These are phyloP conservation scores for Trametes maxima DNA, from an alignment of 768 basidiomycete species.

Conservation along the genomic window DNA sequence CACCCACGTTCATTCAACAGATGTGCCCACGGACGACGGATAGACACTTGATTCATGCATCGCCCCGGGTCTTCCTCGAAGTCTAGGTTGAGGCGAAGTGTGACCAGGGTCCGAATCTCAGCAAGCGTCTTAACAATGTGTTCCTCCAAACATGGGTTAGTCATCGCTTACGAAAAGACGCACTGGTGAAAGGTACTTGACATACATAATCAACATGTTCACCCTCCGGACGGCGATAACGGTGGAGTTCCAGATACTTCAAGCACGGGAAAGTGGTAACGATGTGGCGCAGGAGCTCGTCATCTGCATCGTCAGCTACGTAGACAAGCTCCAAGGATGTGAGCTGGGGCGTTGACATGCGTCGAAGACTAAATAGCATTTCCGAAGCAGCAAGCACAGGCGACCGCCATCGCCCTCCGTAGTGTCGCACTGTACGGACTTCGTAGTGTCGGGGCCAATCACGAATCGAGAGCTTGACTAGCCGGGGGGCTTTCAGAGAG, in stretches of 20 bases:
- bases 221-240: neutral
- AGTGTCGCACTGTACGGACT: neutral
- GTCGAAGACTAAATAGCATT: neutral
- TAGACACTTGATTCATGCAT: too few species aligned
- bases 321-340: constrained; percentile 3
- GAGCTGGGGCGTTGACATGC: neutral
- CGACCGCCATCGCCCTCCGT: neutral
- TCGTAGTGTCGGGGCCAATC: neutral
- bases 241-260: neutral
- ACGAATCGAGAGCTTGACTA: neutral
- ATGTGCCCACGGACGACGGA: too few species aligned
- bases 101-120: neutral
- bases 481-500: neutral
- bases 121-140: neutral
- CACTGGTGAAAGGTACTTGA: neutral
- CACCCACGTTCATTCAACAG: too few species aligned
- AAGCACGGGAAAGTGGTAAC: neutral
- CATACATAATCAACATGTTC: neutral
- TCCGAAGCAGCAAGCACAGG: constrained; percentile 1
- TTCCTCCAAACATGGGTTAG: neutral
- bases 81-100: neutral
- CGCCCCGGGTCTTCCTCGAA: neutral
- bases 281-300: neutral
- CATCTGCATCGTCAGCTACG: neutral
- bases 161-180: too few species aligned